Percentiles rank a stretch among this genome's conserved stretches.
These are phyloP conservation scores for Ottelia alismoides DNA, from an alignment of 106 monocot species.

Conservation along the genomic window DNA sequence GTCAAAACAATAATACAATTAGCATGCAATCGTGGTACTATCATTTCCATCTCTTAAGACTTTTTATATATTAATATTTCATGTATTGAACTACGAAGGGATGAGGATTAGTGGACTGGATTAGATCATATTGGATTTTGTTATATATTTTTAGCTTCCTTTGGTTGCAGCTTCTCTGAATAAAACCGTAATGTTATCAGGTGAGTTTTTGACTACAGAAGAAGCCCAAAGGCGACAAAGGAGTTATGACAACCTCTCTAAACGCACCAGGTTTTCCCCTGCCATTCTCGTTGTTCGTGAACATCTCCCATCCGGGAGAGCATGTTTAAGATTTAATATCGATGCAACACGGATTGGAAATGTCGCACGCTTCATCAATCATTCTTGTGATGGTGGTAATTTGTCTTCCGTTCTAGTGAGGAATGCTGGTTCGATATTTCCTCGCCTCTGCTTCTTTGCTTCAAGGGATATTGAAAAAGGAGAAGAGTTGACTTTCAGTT, in stretches of 20 bases:
- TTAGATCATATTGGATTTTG: too few species aligned
- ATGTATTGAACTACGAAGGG: too few species aligned
- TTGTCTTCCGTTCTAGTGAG: constrained; percentile 45
- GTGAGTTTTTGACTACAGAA: constrained; percentile 67
- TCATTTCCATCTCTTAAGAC: too few species aligned
- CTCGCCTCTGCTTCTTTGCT: constrained; percentile 87
- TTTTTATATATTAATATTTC: too few species aligned
- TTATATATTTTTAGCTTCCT: too few species aligned
- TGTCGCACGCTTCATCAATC: constrained; percentile 81
- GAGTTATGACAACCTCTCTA: constrained; percentile 45
- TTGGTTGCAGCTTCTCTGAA: too few species aligned
- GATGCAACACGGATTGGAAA: constrained; percentile 82
- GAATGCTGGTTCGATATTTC: constrained; percentile 57
- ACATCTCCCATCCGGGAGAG: constrained; percentile 85
- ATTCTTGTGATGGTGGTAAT: constrained; percentile 94
- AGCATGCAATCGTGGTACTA: too few species aligned
- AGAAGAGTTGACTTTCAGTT: constrained; percentile 77
- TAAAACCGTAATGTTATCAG: too few species aligned
- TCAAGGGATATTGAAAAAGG: constrained; percentile 41
- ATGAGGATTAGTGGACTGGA: too few species aligned
- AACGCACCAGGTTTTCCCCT: constrained; percentile 21
- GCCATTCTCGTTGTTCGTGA: constrained; percentile 82
- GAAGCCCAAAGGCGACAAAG: constrained; percentile 53
- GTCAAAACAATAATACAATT: too few species aligned
- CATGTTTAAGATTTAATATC: constrained; percentile 76